Evolutionary conservation across 495 filamentous ascomycete genomes (phyloP).

Genomic region (Ascodesmis nigricans): DNA sequence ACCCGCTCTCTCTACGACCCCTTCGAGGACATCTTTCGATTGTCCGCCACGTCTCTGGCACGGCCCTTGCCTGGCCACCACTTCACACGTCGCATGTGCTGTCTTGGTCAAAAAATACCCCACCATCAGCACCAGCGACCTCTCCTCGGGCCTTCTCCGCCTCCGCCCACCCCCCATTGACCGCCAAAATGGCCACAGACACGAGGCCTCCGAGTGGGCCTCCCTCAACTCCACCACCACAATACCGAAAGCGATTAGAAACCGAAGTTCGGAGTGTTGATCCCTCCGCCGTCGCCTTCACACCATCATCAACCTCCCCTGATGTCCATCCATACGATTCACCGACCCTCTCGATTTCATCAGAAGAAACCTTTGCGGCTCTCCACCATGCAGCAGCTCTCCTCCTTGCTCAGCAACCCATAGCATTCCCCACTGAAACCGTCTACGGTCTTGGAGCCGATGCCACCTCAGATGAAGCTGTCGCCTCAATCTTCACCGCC

Average conservation of each 20-base stretch:
- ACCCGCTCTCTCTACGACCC: no score
- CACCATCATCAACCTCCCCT: slow-evolving; percentile 6
- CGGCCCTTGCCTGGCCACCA: no score
- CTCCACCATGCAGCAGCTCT: slow-evolving; percentile 11
- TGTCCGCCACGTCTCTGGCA: no score
- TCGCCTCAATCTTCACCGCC: slow-evolving; percentile 73
- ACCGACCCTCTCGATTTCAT: slow-evolving; percentile 11
- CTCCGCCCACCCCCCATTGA: no score
- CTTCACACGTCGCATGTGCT: no score
- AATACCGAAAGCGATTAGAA: slow-evolving; percentile 11
- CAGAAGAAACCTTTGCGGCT: slow-evolving; percentile 5
- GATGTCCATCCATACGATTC: slow-evolving; percentile 17
- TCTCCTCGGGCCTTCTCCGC: no score
- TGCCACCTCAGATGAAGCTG: slow-evolving; percentile 63
- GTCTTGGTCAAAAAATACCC: no score
- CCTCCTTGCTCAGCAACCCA: slow-evolving; percentile 20
- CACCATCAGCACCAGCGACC: no score
- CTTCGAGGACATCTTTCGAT: no score
- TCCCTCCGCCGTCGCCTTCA: slow-evolving; percentile 11
- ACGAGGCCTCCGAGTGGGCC: no score
- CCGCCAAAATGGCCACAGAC: no score
- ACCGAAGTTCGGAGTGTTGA: slow-evolving; percentile 10
- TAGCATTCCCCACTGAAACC: slow-evolving; percentile 95
- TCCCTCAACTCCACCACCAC: slow-evolving; percentile 2
- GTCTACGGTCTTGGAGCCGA: slow-evolving; percentile 94